Evolutionary conservation across 108 stramenopile genomes (phyloP).

Genomic region (Schizochytrium sp.): DNA sequence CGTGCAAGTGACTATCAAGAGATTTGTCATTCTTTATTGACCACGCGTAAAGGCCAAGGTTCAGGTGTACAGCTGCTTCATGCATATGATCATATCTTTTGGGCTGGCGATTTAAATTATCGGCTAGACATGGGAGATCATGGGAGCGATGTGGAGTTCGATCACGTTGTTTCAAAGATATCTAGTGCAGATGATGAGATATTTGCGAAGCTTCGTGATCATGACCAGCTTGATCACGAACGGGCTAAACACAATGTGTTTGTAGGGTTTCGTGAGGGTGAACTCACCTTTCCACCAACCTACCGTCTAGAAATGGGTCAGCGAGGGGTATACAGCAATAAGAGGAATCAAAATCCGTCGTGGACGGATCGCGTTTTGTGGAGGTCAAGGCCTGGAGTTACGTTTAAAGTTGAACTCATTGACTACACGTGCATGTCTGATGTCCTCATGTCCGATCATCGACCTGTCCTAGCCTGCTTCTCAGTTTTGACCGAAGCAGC

Average conservation of each 20-base stretch:
- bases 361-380: slow-evolving; percentile 73
- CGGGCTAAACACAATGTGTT: slow-evolving; percentile 46
- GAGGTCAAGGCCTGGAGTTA: slow-evolving; percentile 18
- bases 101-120: slow-evolving; percentile 69
- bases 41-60: neutral
- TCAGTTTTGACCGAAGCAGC: slow-evolving; percentile 27
- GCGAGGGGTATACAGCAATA: slow-evolving; percentile 64
- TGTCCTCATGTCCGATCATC: slow-evolving; percentile 61
- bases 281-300: slow-evolving; percentile 67
- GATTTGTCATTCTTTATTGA: slow-evolving; percentile 56
- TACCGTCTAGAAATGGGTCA: slow-evolving; percentile 64
- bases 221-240: slow-evolving; percentile 63
- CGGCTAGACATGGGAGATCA: slow-evolving; percentile 65
- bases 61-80: slow-evolving; percentile 43
- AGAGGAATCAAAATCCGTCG: slow-evolving; percentile 70
- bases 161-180: neutral
- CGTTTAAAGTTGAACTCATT: neutral
- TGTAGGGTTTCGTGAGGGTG: slow-evolving; percentile 64
- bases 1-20: slow-evolving; percentile 63
- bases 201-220: neutral
- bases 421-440: slow-evolving; percentile 10
- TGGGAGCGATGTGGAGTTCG: slow-evolving; percentile 63
- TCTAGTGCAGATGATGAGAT: neutral
- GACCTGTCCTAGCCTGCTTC: slow-evolving; percentile 65
- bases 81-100: slow-evolving; percentile 66